These are phyloP conservation scores for Discostella stelligeroides DNA, from an alignment of 108 stramenopile genomes.

Conservation along the genomic window DNA sequence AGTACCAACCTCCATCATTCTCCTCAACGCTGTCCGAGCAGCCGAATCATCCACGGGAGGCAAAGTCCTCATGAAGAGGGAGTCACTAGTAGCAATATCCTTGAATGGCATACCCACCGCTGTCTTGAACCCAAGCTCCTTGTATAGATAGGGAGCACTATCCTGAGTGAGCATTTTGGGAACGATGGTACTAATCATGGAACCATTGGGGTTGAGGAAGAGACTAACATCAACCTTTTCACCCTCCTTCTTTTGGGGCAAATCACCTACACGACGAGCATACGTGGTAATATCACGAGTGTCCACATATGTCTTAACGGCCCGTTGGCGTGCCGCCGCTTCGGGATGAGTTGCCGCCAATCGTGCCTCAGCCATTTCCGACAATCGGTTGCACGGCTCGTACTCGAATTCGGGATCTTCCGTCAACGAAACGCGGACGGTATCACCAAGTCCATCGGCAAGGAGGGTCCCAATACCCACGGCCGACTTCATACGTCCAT, in stretches of 20 bases:
- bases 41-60: constrained; percentile 75
- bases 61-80: constrained; percentile 76
- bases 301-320: constrained; percentile 77
- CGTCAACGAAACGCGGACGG: constrained; percentile 94
- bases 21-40: constrained; percentile 82
- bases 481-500: constrained; percentile 97
- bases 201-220: constrained; percentile 90
- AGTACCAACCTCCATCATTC: constrained; percentile 90
- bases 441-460: constrained; percentile 96
- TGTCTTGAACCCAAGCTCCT: constrained; percentile 92
- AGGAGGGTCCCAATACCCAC: constrained; percentile 96
- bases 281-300: constrained; percentile 85
- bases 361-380: constrained; percentile 77
- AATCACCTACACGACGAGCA: constrained; percentile 65
- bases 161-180: constrained; percentile 82
- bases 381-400: constrained; percentile 91
- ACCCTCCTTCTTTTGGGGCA: constrained; percentile 75
- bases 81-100: constrained; percentile 95
- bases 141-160: constrained; percentile 82
- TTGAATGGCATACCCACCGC: constrained; percentile 98
- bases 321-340: constrained; percentile 64
- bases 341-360: constrained; percentile 68
- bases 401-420: constrained; percentile 97
- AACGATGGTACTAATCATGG: constrained; percentile 74
- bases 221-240: constrained; percentile 85